Evolutionary conservation across 1,284 basidiomycete genomes (phyloP).

Genomic region (Irpex lacteus): DNA sequence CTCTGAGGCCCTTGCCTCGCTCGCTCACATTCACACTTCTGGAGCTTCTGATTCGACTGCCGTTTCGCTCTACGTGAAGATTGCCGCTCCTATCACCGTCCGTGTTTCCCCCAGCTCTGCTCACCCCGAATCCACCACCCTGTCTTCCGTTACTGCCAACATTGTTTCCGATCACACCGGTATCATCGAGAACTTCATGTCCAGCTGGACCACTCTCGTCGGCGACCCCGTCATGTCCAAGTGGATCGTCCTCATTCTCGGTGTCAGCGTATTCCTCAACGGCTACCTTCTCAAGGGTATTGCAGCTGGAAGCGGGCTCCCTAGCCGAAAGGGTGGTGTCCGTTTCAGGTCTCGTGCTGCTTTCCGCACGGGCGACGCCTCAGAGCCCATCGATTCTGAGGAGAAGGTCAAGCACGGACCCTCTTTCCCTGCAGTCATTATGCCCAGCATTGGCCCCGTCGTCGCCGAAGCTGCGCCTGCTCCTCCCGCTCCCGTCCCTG

Average conservation of each 20-base stretch:
- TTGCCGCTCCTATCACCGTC: constrained; percentile 66
- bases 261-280: constrained; percentile 88
- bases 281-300: constrained; percentile 90
- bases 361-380: constrained; percentile 24
- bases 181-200: constrained; percentile 84
- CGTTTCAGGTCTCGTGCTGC: constrained; percentile 28
- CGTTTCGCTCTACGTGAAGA: constrained; percentile 59
- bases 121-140: constrained; percentile 6
- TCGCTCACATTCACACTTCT: constrained; percentile 42
- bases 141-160: constrained; percentile 22
- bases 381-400: constrained; percentile 21
- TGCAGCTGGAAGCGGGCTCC: constrained; percentile 36
- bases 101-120: constrained; percentile 40
- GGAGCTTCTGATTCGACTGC: constrained; percentile 25
- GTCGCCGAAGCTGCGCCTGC: constrained; percentile 19
- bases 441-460: constrained; percentile 10
- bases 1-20: constrained; percentile 53
- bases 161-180: not conserved
- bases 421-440: constrained; percentile 2
- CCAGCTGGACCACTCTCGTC: constrained; percentile 91
- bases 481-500: constrained; percentile 22
- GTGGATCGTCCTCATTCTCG: constrained; percentile 91
- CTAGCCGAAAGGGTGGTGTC: constrained; percentile 16
- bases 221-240: constrained; percentile 95
- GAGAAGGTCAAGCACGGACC: constrained; percentile 12